Conservation (phyloP, 345 rosid species). For the Sonneratia caseolaris region DNA sequence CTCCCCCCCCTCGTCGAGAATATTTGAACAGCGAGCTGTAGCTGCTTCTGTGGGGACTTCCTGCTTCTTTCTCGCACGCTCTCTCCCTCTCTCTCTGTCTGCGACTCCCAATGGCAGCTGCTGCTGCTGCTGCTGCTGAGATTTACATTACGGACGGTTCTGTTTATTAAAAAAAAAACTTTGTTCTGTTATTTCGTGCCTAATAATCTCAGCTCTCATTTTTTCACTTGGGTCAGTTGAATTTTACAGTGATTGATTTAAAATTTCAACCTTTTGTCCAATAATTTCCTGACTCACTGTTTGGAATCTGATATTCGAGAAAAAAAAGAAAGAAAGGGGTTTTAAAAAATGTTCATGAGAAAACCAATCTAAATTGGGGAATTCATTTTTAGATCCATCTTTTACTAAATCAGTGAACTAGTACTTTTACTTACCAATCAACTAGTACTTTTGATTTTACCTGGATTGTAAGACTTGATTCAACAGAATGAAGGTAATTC, state of each 20-base stretch:
- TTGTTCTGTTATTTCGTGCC: not conserved
- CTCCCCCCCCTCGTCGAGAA: not conserved
- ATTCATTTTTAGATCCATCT: too few species aligned
- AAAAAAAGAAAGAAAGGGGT: not conserved
- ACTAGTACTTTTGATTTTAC: not conserved
- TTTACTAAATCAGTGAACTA: too few species aligned
- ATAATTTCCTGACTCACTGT: not conserved
- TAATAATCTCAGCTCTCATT: not conserved
- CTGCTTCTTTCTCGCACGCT: too few species aligned
- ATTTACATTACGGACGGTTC: slow-evolving; percentile 11
- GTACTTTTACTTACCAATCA: too few species aligned
- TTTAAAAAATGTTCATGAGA: not conserved
- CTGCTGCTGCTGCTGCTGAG: slow-evolving; percentile 31
- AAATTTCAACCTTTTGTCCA: not conserved
- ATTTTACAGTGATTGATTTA: not conserved
- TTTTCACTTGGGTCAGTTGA: not conserved
- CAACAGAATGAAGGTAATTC: not conserved
- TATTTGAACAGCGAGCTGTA: not conserved
- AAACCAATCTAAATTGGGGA: not conserved
- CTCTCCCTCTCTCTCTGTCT: not conserved
- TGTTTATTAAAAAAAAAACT: not conserved
- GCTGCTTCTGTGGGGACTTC: not conserved
- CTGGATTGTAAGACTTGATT: not conserved
- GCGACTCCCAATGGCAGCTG: slow-evolving; percentile 29
- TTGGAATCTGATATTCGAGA: not conserved